Evolutionary conservation across 176 grass and related monocot species (phyloP).

Genomic region (Ampelocalamus luodianensis): DNA sequence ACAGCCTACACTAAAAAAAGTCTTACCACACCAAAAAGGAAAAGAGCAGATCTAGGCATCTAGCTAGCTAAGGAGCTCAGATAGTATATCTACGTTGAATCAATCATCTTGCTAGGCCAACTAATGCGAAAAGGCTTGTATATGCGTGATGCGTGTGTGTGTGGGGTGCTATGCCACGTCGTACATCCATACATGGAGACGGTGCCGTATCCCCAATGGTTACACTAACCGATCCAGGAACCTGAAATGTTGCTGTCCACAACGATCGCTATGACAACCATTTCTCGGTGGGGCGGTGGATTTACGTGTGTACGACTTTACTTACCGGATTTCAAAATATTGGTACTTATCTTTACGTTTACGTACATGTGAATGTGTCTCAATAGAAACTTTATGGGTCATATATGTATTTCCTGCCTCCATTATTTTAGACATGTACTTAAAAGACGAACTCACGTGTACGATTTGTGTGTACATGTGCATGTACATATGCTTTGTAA

Average conservation of each 20-base stretch:
- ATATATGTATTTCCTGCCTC: too few relatives aligned
- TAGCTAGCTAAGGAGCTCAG: not conserved
- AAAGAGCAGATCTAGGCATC: not conserved
- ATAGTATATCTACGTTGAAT: not conserved
- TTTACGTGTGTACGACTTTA: too few relatives aligned
- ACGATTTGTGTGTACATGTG: too few relatives aligned
- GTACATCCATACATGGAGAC: not conserved
- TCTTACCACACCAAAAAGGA: too few relatives aligned
- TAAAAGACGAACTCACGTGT: too few relatives aligned
- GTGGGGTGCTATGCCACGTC: not conserved
- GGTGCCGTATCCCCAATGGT: constrained; percentile 9
- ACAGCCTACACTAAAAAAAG: not conserved
- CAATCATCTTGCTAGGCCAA: not conserved
- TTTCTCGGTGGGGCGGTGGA: too few relatives aligned
- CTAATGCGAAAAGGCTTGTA: not conserved
- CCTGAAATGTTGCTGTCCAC: not conserved
- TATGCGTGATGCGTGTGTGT: not conserved
- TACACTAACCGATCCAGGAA: not conserved
- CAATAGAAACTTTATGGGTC: too few relatives aligned
- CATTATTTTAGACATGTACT: too few relatives aligned
- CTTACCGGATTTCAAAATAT: too few relatives aligned
- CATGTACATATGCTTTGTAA: too few relatives aligned
- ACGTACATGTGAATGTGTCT: too few relatives aligned
- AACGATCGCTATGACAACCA: not conserved
- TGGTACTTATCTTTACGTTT: too few relatives aligned